Base-by-base conservation (phyloP, 148 eudicot genomes). In the Camellia sinensis region DNA sequence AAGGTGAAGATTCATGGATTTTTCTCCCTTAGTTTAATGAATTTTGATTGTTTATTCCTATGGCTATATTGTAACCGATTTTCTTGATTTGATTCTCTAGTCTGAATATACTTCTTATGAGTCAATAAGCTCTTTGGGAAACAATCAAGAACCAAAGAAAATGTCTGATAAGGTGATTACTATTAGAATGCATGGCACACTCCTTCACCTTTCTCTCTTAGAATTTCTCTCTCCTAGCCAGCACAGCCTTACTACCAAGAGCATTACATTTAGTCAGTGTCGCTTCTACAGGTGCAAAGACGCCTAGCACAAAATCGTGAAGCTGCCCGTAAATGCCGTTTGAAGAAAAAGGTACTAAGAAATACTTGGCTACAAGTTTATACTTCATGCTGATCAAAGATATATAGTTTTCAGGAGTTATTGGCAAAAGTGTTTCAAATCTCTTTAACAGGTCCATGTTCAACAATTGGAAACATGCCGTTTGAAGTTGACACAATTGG, bases 241-340 rank as follows among this genome's bases (percentile, higher is more conserved):
- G 18, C 64, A 60, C n/a, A 60, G 18, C 3, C 21, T 60, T 9
- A 3, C 11, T 18, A 21, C n/a, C n/a, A 6, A 59, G 53, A 57
- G 43, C 60, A 37, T 68, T 79, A 37, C 19, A 37, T 21, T 12
- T 52, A 14, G 57, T 56, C 64, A 60, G n/a, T 17, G 9, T 40
- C 76, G 45, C 44, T 74, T 59, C 29, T 82, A 77, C 86, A 95
- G 98, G 87, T 89, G 19, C 88, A 90, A 83, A 87, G 94, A 81
- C 96, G 97, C 10, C 84, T 93, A 79, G 98, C 94, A 48, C 98
- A 95, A 85, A 95, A 95, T 81, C 97, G 98, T 64, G 96, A 93
- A 90, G 98, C 98, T 87, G 98, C 97, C 56, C 87, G 89, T 43
- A 95, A 90, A 80, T 93, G 98, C 80, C 94, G 98, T 57, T 61